Percentiles rank a stretch among this genome's conserved stretches.
Conservation (phyloP, 768 basidiomycete genomes). For the Boletus sp. region DNA sequence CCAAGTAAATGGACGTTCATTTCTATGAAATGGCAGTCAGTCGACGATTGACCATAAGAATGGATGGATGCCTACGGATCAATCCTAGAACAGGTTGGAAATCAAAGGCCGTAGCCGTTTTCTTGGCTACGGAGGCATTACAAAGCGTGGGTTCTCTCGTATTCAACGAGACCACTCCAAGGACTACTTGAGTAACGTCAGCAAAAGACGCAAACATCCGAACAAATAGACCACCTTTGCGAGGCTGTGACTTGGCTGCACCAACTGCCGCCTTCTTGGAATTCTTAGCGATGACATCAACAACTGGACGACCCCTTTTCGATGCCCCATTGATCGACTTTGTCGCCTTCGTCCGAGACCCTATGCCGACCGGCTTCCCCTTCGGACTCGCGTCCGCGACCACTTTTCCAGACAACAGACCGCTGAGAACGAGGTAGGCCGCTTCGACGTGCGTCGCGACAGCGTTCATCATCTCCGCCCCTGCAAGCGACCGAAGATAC, state of each 20-base stretch:
- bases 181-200: conserved; percentile 2
- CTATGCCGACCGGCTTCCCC: conserved; percentile 20
- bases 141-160: conserved; percentile 6
- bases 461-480: conserved; percentile 37
- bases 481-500: conserved; percentile 49
- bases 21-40: conserved; percentile 35
- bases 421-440: conserved; percentile 48
- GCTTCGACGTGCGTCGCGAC: conserved; percentile 52
- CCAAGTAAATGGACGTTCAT: conserved; percentile 62
- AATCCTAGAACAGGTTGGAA: conserved; percentile 40
- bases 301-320: conserved; percentile 39
- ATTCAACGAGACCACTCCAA: conserved; percentile 18
- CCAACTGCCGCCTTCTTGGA: conserved; percentile 13
- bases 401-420: conserved; percentile 30
- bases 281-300: background rate
- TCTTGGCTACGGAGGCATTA: background rate
- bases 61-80: conserved; percentile 44
- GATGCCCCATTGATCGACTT: conserved; percentile 1
- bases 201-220: background rate
- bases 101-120: conserved; percentile 13
- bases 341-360: conserved; percentile 14
- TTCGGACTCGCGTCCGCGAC: conserved; percentile 10
- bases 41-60: background rate
- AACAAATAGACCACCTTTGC: conserved; percentile 33
- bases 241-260: conserved; percentile 46